These are phyloP conservation scores for Pseudozyma sp. DNA, from an alignment of 1,284 basidiomycete genomes.

Conservation along the genomic window DNA sequence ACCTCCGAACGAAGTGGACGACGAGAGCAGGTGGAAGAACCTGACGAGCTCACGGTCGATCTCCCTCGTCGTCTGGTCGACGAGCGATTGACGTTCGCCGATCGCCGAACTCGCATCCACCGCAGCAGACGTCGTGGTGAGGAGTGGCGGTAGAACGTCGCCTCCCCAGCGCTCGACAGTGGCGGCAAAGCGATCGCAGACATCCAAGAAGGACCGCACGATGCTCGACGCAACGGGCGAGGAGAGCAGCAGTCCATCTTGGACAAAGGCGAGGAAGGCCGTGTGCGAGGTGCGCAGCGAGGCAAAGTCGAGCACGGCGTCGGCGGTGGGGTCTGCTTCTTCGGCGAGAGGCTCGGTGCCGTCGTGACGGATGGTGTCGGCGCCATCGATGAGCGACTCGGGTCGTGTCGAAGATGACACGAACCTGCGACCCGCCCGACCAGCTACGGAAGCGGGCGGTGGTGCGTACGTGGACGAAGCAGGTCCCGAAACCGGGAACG, in stretches of 20 bases:
- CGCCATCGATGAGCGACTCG: slow-evolving; percentile 32
- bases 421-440: slow-evolving; percentile 29
- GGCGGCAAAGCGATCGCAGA: slow-evolving; percentile 81
- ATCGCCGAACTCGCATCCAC: slow-evolving; percentile 75
- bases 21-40: slow-evolving; percentile 45
- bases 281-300: slow-evolving; percentile 83
- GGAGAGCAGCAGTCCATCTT: slow-evolving; percentile 80
- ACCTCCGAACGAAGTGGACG: slow-evolving; percentile 8
- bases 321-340: slow-evolving; percentile 41
- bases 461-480: slow-evolving; percentile 17
- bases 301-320: slow-evolving; percentile 76
- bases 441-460: slow-evolving; percentile 4
- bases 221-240: slow-evolving; percentile 76
- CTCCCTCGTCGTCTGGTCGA: slow-evolving; percentile 81
- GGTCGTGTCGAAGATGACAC: slow-evolving; percentile 38
- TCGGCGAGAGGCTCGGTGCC: slow-evolving; percentile 17
- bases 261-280: slow-evolving; percentile 81
- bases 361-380: slow-evolving; percentile 22
- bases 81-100: slow-evolving; percentile 75
- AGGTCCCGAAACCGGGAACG: slow-evolving; percentile 46
- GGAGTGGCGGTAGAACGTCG: slow-evolving; percentile 83
- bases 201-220: slow-evolving; percentile 78
- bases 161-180: slow-evolving; percentile 91
- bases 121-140: slow-evolving; percentile 72
- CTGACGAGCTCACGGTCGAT: slow-evolving; percentile 16